Conservation (phyloP, 129 eudicot genomes). For the Pulicaria dysenterica region DNA sequence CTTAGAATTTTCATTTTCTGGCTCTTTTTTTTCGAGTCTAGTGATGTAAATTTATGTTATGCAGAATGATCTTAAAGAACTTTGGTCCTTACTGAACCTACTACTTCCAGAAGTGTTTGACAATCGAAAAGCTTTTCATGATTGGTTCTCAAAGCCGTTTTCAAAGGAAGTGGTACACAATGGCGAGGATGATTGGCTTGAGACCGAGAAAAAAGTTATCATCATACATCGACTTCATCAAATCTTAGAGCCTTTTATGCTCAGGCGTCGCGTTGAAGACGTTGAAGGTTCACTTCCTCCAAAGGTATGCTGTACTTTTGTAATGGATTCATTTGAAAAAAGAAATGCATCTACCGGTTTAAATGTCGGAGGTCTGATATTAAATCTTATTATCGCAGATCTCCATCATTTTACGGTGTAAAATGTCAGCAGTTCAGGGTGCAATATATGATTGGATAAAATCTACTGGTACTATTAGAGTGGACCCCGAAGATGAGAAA, state of each 20-base stretch:
- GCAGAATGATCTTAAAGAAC: slow-evolving; percentile 99
- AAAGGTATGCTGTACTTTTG: slow-evolving; percentile 53
- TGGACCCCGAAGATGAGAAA: slow-evolving; percentile 91
- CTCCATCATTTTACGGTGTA: slow-evolving; percentile 76
- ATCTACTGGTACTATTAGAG: slow-evolving; percentile 82
- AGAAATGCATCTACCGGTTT: too few relatives aligned
- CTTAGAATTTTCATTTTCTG: too few relatives aligned
- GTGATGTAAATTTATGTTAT: slow-evolving; percentile 17
- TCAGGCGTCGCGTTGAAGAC: slow-evolving; percentile 98
- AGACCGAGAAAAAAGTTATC: slow-evolving; percentile 95
- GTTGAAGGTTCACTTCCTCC: slow-evolving; percentile 99
- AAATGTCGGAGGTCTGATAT: slow-evolving; percentile 3
- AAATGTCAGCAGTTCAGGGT: slow-evolving; percentile 91
- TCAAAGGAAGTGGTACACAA: slow-evolving; percentile 66
- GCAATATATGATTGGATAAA: slow-evolving; percentile 94
- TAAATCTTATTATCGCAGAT: slow-evolving; percentile 49
- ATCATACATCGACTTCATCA: slow-evolving; percentile 97
- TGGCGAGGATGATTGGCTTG: slow-evolving; percentile 96
- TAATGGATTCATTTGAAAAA: neutral
- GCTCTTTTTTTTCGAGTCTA: neutral
- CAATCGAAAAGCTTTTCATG: slow-evolving; percentile 92
- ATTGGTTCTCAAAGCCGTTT: slow-evolving; percentile 98
- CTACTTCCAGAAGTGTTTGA: slow-evolving; percentile 99
- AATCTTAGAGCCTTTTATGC: slow-evolving; percentile 98
- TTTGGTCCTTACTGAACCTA: slow-evolving; percentile 88